Base-by-base conservation (phyloP, 2,329 filamentous ascomycete genomes). In the Colletotrichum graminicola region DNA sequence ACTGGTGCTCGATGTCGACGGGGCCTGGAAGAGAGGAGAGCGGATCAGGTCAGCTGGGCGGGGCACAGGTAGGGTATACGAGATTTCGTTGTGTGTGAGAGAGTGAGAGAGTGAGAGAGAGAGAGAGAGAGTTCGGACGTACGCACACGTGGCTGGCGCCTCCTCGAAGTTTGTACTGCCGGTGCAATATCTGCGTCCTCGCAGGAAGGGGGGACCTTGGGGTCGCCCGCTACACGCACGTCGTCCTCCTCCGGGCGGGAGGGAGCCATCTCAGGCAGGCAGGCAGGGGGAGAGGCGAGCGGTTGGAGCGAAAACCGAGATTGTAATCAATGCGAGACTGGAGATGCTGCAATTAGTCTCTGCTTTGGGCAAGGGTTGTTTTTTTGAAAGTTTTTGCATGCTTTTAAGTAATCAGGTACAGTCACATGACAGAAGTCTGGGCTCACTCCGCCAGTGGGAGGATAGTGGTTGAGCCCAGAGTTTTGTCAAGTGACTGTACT, bases 1-100 rank as follows among this genome's bases (percentile, higher is more conserved):
- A 73, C 23, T 73, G 67, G n/a, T 43, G 36, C 36, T 73, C 71
- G 34, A 73, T 26, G 23, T 73, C 63, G 32, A 72, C 32, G n/a
- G 52, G 39, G 16, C 23, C 71, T 73, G 51, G 41, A 14, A 56
- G 26, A 68, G 16, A 52, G 51, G 41, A 8, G 23, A 21, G 10
- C 43, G 3, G 18, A 21, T 21, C 18, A 43, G 45, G 14, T 52
- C 34, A 23, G 18, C 26, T 23, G 26, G 36, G 5, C 23, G 34
- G 26, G 11, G 8, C 56, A 43, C 18, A 21, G 18, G 18, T 6
- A 41, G 8, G 39, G 36, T 16, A 36, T 57, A 23, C 54, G 11
- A 16, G 34, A 7, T 14, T 36, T 11, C 4, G 18, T 10, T 45
- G 12, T 18, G 43, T 5, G 32, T 5, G 32, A 34, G 32, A 34